Base-by-base conservation (phyloP, 768 basidiomycete genomes). In the Leccinellum luteum region DNA sequence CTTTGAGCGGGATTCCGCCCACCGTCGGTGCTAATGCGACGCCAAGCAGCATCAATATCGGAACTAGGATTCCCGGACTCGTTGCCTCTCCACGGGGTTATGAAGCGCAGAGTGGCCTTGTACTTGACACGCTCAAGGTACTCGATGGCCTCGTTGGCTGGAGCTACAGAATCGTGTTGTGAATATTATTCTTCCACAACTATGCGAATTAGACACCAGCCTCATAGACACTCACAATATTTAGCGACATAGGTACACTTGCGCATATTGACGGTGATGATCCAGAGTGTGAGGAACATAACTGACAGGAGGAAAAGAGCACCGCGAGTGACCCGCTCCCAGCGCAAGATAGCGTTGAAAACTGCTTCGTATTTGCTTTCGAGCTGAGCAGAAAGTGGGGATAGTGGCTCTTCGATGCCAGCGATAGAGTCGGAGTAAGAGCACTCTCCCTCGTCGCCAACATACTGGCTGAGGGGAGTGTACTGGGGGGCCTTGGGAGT, bases 31-130 rank as follows among this genome's bases (percentile, higher is more conserved):
- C 48, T 28, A 25, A 60, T 50, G 25, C 52, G 44, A 30, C 47
- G 27, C 59, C 61, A 57, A 31, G 61, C 59, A 13, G 32, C 52
- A 41, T 57, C 61, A 15, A 62, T 51, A 21, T 60, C 58, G 15
- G 55, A 28, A n/a, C 45, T 19, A 4, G 61, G 61, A 23, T 21
- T 25, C 23, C 48, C 52, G 8, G 54, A 49, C 17, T 57, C 51
- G 10, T 51, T 21, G 6, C 60, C 59, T 23, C 58, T 58, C 41
- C 51, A 61, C n/a, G 51, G 35, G 2, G 58, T 60, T 6, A n/a
- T 51, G 48, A 44, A 52, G 31, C 53, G 23, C n/a, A 61, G 58
- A 12, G 17, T 25, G 12, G 51, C 58, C 12, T 60, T 59, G n/a
- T 55, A 61, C 19, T 52, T 56, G 19, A 51, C 15, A 13, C 13